Percentiles rank a stretch among this genome's conserved stretches.
phyloP scores from a whole-genome alignment of 2,329 filamentous ascomycete genomes.

The Aspergillus amoenus region DNA sequence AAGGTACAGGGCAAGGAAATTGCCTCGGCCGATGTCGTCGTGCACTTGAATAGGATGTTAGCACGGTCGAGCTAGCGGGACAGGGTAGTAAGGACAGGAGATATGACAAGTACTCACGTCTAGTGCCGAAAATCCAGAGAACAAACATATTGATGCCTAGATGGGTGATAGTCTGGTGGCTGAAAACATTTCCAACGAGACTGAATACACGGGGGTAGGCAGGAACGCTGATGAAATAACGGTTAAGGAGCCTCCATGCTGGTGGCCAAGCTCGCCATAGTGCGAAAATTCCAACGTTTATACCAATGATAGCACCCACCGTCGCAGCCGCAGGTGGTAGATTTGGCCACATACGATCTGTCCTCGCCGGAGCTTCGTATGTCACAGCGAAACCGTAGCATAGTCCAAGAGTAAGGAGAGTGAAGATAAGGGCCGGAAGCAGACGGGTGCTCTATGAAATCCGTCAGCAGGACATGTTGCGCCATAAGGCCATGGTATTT shows the following conservation, averaged over 20 bases:
- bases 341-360: conserved; percentile 51
- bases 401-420: conserved; percentile 39
- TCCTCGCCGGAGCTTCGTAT: conserved; percentile 49
- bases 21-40: conserved; percentile 56
- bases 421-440: conserved; percentile 45
- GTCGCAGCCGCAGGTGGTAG: conserved; percentile 54
- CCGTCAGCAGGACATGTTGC: background rate
- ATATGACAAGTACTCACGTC: conserved; percentile 33
- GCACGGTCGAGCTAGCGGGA: background rate
- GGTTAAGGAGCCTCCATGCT: conserved; percentile 56
- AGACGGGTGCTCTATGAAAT: conserved; percentile 42
- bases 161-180: conserved; percentile 56
- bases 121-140: conserved; percentile 55
- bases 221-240: conserved; percentile 55
- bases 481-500: conserved; percentile 4
- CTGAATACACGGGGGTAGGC: conserved; percentile 54
- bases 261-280: conserved; percentile 52
- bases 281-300: conserved; percentile 52
- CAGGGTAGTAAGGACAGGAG: background rate
- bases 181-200: conserved; percentile 56
- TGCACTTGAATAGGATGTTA: conserved; percentile 40
- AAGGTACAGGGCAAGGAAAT: conserved; percentile 55
- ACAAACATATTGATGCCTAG: conserved; percentile 54
- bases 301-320: conserved; percentile 48
- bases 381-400: conserved; percentile 47